A percentile compares a stretch with the other conserved stretches of the same genome.
phyloP scores from a whole-genome alignment of 306 rosid genomes.

The Sophora flavescens region DNA sequence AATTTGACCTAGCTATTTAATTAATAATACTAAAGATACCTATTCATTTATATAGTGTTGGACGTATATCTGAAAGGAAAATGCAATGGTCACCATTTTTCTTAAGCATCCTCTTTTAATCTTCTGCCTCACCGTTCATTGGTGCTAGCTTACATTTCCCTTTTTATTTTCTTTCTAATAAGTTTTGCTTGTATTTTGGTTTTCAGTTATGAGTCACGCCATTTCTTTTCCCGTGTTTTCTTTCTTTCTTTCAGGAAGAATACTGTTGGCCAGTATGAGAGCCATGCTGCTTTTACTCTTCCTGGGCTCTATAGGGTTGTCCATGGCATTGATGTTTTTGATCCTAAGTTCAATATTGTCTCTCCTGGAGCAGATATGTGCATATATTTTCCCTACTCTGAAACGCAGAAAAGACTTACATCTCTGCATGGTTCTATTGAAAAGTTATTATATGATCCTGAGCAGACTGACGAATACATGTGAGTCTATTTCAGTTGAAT shows the following conservation, averaged over 20 bases:
- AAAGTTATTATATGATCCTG: slow-evolving; percentile 68
- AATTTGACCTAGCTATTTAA: slow-evolving; percentile 6
- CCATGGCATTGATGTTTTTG: slow-evolving; percentile 95
- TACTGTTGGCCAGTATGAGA: slow-evolving; percentile 96
- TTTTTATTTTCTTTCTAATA: not conserved
- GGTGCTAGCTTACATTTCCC: slow-evolving; percentile 2
- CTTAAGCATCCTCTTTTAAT: not conserved
- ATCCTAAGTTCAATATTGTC: slow-evolving; percentile 96
- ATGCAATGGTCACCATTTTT: slow-evolving; percentile 12
- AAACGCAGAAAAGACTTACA: slow-evolving; percentile 76
- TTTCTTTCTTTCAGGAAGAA: slow-evolving; percentile 71
- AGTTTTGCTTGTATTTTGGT: not conserved
- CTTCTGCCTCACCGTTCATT: not conserved
- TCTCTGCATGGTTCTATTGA: slow-evolving; percentile 83
- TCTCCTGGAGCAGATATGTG: slow-evolving; percentile 96
- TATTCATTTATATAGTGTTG: not conserved
- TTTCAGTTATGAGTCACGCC: not conserved
- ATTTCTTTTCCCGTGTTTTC: slow-evolving; percentile 17
- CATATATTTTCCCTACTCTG: slow-evolving; percentile 88
- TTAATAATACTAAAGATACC: slow-evolving; percentile 13
- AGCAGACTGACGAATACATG: slow-evolving; percentile 75
- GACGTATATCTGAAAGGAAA: slow-evolving; percentile 5
- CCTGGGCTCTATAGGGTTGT: slow-evolving; percentile 93
- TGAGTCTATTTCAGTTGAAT: slow-evolving; percentile 54
- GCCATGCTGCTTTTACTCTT: slow-evolving; percentile 88